These are phyloP conservation scores for Aspergillus sp. DNA, from an alignment of 2,329 filamentous ascomycete species.

Conservation along the genomic window DNA sequence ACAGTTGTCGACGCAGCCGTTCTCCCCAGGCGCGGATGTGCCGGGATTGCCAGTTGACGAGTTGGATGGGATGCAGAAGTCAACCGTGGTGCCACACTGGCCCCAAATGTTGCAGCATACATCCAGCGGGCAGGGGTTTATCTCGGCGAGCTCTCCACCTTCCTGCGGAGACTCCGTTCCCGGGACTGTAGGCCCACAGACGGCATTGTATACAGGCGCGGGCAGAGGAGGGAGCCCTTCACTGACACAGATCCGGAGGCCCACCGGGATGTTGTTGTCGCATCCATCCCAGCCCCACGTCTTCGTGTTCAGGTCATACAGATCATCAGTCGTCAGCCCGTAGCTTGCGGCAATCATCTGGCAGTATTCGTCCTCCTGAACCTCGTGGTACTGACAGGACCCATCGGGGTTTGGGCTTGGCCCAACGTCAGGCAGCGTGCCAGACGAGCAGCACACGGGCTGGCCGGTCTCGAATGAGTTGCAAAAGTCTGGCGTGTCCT, in stretches of 20 bases:
- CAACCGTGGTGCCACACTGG: conserved; percentile 46
- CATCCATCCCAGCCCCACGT: conserved; percentile 49
- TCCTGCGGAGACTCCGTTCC: conserved; percentile 34
- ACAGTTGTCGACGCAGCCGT: conserved; percentile 46
- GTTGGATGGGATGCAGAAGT: conserved; percentile 41
- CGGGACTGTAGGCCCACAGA: conserved; percentile 48
- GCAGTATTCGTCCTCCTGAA: conserved; percentile 35
- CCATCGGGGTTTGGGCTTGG: conserved; percentile 42
- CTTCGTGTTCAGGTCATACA: conserved; percentile 40
- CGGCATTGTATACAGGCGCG: conserved; percentile 34
- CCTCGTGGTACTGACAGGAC: conserved; percentile 36
- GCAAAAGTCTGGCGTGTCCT: conserved; percentile 19
- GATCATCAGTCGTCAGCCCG: conserved; percentile 35
- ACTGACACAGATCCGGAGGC: conserved; percentile 42
- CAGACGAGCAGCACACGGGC: conserved; percentile 25
- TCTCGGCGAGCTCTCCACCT: conserved; percentile 28
- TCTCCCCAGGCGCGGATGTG: conserved; percentile 33
- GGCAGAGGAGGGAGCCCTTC: conserved; percentile 43
- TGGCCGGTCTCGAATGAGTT: conserved; percentile 19
- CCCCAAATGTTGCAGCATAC: conserved; percentile 48
- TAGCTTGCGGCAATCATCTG: conserved; percentile 26
- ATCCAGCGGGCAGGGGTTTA: conserved; percentile 50
- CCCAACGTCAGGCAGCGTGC: conserved; percentile 20
- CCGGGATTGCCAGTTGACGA: conserved; percentile 35
- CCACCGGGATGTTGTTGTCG: conserved; percentile 25